Evolutionary conservation across 768 basidiomycete species (phyloP).

Genomic region (Amanita brunnescens): DNA sequence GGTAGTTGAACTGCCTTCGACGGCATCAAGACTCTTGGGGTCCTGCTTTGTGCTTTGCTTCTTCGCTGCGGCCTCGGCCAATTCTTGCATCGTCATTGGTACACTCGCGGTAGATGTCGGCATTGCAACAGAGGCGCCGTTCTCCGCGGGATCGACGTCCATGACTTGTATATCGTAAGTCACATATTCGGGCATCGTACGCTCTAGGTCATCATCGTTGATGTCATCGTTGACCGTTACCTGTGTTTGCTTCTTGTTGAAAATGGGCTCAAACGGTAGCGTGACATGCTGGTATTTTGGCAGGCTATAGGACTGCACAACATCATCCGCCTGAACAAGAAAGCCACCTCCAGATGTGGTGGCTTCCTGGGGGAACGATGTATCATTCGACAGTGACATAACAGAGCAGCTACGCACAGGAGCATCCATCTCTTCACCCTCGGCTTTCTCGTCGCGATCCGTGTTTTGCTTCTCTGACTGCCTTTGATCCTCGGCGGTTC

Average conservation of each 20-base stretch:
- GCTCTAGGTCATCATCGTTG: constrained; percentile 14
- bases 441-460: constrained; percentile 10
- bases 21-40: background rate
- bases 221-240: constrained; percentile 8
- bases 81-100: constrained; percentile 56
- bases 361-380: constrained; percentile 9
- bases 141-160: constrained; percentile 23
- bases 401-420: background rate
- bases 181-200: constrained; percentile 16
- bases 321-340: constrained; percentile 58
- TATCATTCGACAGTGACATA: background rate
- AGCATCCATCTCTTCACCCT: constrained; percentile 9
- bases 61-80: constrained; percentile 38
- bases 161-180: constrained; percentile 31
- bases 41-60: constrained; percentile 4
- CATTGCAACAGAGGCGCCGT: constrained; percentile 6
- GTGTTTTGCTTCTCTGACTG: constrained; percentile 4
- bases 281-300: constrained; percentile 46
- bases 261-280: constrained; percentile 12
- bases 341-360: constrained; percentile 30
- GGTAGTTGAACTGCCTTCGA: background rate
- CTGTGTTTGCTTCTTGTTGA: constrained; percentile 1
- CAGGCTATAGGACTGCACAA: constrained; percentile 64
- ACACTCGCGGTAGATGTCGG: constrained; percentile 16
- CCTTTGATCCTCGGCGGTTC: background rate